These are phyloP conservation scores for Rhododendron ovatum DNA, from an alignment of 148 eudicot species.

Conservation along the genomic window DNA sequence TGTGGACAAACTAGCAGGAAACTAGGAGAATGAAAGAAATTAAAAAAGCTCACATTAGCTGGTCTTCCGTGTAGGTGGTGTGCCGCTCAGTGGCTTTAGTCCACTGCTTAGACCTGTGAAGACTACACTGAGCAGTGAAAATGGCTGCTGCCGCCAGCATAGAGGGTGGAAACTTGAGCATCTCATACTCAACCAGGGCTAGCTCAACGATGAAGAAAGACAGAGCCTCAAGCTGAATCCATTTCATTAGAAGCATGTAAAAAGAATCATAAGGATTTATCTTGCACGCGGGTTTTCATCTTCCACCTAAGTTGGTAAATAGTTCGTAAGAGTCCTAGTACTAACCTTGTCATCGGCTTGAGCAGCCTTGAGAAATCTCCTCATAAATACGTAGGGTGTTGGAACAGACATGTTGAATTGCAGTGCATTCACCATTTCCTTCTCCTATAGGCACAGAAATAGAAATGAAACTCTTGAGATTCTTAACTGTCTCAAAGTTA, in stretches of 20 bases:
- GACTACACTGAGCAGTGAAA: constrained; percentile 14
- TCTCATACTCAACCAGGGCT: constrained; percentile 10
- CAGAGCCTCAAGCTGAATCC: constrained; percentile 8
- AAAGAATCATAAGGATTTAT: background rate
- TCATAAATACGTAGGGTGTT: constrained; percentile 29
- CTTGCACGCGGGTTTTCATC: background rate
- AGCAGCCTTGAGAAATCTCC: constrained; percentile 29
- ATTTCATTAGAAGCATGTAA: background rate
- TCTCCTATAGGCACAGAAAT: constrained; percentile 18
- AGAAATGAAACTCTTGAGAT: background rate
- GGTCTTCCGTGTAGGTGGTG: constrained; percentile 8
- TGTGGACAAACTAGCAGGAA: background rate
- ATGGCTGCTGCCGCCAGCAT: constrained; percentile 5
- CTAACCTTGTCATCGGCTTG: constrained; percentile 18
- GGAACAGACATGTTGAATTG: constrained; percentile 30
- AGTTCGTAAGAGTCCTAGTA: background rate
- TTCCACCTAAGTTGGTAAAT: background rate
- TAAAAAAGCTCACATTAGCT: background rate
- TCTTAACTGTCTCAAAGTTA: background rate
- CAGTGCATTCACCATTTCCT: constrained; percentile 19
- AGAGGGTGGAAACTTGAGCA: constrained; percentile 13
- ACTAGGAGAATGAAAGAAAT: background rate
- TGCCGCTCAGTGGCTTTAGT: constrained; percentile 1
- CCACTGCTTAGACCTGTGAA: constrained; percentile 8
- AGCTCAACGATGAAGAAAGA: constrained; percentile 10